Evolutionary conservation across 2,329 filamentous ascomycete genomes (phyloP).

Genomic region (Colletotrichum karsti): DNA sequence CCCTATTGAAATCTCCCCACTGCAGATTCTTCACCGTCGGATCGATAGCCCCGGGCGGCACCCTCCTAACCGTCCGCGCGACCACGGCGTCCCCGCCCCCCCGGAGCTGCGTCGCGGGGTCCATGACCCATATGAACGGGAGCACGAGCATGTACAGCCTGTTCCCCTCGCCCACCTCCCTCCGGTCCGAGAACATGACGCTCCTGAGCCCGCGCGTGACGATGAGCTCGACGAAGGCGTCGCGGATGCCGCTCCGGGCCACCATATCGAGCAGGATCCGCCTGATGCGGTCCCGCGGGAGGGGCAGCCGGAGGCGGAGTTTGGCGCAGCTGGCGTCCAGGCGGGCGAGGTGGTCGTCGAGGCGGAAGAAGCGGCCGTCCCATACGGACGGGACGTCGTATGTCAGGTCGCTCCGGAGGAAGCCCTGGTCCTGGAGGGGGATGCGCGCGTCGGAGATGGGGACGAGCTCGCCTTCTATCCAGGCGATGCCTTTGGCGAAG

Average conservation of each 20-base stretch:
- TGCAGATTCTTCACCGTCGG: slow-evolving; percentile 61
- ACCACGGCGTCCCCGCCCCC: slow-evolving; percentile 54
- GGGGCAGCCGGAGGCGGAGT: slow-evolving; percentile 51
- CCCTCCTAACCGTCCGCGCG: slow-evolving; percentile 52
- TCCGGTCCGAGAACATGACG: slow-evolving; percentile 44
- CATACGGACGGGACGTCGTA: slow-evolving; percentile 61
- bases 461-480: slow-evolving; percentile 51
- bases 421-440: slow-evolving; percentile 59
- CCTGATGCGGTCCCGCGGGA: slow-evolving; percentile 48
- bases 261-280: slow-evolving; percentile 53
- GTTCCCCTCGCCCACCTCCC: slow-evolving; percentile 46
- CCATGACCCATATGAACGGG: slow-evolving; percentile 61
- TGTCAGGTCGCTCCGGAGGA: slow-evolving; percentile 59
- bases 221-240: slow-evolving; percentile 60
- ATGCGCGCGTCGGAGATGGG: slow-evolving; percentile 57
- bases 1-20: slow-evolving; percentile 57
- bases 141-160: slow-evolving; percentile 55
- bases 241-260: slow-evolving; percentile 52
- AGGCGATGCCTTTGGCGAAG: slow-evolving; percentile 54
- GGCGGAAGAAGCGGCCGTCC: slow-evolving; percentile 60
- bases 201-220: slow-evolving; percentile 56
- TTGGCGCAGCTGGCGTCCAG: slow-evolving; percentile 54
- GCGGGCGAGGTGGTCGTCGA: slow-evolving; percentile 56
- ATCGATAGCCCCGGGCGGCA: slow-evolving; percentile 55
- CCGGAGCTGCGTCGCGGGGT: slow-evolving; percentile 47